Evolutionary conservation across 2,329 filamentous ascomycete species (phyloP), one percentile per base, ranked within the genome.

Genomic region (Fusarium brachygibbosum): DNA sequence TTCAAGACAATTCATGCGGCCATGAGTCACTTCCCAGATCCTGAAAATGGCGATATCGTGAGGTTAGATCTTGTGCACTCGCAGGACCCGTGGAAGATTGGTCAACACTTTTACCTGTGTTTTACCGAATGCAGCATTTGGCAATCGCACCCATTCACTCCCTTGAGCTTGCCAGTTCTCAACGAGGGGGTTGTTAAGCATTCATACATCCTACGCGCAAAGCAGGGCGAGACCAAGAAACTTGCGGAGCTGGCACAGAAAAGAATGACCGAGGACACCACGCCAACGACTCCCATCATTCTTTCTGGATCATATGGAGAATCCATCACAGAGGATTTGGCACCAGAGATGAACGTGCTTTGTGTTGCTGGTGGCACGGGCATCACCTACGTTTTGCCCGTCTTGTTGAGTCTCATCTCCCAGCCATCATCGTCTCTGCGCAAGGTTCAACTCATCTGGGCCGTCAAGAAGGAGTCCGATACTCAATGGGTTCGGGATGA

Each of bases 111-210:
- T 13, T 53, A 53, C 11, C 19, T 53, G 0, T 53, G 50, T 28
- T 53, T 53, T 10, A 53, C 50, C 1, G 29, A 53, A n/a, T 53
- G 38, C 13, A 53, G 38, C 16, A 53, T 45, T 4, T 53, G 50
- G 50, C 50, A 53, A 28, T 53, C 50, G 1, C 50, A 53, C 2
- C 37, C 50, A 1, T 53, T 54, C 1, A 45, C 38, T 0, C 38
- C 51, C 0, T 3, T 54, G 37, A 45, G 51, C 5, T 1, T 34
- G 1, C 38, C 51, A 4, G 13, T 45, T 0, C 10, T 45, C 0
- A 19, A 5, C 6, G 51, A 54, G 1, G 38, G 29, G 2, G 44
- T 14, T 0, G 29, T 54, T 11, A 25, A n/a, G 9, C 51, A 54
- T 25, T 54, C 38, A 1, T 54, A 54, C 19, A 54, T 45, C 17